phyloP scores from a whole-genome alignment of 257 asterid genomes.

The Euphrasia confusa region DNA sequence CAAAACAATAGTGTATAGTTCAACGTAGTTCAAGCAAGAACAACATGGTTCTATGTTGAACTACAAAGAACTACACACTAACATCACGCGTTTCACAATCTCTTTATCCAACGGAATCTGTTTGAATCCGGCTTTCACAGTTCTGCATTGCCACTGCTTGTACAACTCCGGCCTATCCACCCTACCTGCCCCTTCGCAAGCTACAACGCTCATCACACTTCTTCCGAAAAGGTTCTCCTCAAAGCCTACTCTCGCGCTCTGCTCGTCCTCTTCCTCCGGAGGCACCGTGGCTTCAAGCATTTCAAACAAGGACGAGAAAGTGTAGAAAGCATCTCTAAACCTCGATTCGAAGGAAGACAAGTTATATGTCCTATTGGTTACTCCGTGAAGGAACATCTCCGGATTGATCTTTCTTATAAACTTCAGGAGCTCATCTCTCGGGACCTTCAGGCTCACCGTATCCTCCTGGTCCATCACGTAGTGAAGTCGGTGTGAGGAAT shows the following conservation, averaged over 20 bases:
- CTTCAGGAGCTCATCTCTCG: conserved; percentile 35
- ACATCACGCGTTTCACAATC: conserved; percentile 28
- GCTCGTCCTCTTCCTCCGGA: conserved; percentile 31
- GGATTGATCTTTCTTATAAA: conserved; percentile 45
- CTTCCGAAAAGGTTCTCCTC: conserved; percentile 35
- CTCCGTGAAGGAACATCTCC: conserved; percentile 36
- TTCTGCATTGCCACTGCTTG: conserved; percentile 45
- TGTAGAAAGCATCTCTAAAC: conserved; percentile 44
- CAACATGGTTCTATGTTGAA: no score
- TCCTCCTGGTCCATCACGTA: conserved; percentile 41
- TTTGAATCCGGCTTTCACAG: conserved; percentile 35
- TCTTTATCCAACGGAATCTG: conserved; percentile 36
- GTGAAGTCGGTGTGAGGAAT: conserved; percentile 32
- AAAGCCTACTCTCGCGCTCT: conserved; percentile 32
- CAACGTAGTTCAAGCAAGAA: no score
- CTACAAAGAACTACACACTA: no score
- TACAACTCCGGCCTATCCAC: conserved; percentile 51
- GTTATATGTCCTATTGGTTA: conserved; percentile 35
- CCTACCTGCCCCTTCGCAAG: conserved; percentile 56
- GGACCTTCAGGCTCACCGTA: conserved; percentile 26
- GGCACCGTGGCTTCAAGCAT: conserved; percentile 39
- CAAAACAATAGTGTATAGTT: no score
- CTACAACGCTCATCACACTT: conserved; percentile 34
- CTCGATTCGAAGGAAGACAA: conserved; percentile 43
- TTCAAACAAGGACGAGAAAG: conserved; percentile 40